These are phyloP conservation scores for Gaeumannomyces sp. DNA, from an alignment of 2,329 filamentous ascomycete genomes.

Conservation along the genomic window DNA sequence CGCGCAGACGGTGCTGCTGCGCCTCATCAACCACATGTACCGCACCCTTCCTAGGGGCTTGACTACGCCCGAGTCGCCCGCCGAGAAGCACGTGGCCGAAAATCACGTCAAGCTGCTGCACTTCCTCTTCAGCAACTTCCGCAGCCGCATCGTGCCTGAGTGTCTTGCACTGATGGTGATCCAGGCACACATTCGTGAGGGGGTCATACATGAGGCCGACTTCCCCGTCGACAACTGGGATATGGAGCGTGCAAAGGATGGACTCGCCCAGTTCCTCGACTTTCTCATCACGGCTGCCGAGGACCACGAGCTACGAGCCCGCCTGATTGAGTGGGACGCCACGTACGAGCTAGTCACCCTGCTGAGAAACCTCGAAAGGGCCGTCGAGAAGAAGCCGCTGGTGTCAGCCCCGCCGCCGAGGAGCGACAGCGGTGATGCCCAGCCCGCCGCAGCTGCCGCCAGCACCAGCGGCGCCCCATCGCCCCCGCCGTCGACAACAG, in stretches of 20 bases:
- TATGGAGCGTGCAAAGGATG: slow-evolving; percentile 94
- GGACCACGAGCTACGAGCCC: slow-evolving; percentile 72
- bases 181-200: slow-evolving; percentile 80
- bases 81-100: slow-evolving; percentile 38
- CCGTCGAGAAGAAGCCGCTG: slow-evolving; percentile 76
- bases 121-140: slow-evolving; percentile 89
- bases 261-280: slow-evolving; percentile 87
- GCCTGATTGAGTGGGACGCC: slow-evolving; percentile 87
- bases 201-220: slow-evolving; percentile 69
- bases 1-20: slow-evolving; percentile 86
- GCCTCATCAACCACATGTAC: slow-evolving; percentile 86
- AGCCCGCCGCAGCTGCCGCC: slow-evolving; percentile 19
- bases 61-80: slow-evolving; percentile 33
- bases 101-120: slow-evolving; percentile 62
- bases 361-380: slow-evolving; percentile 79
- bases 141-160: slow-evolving; percentile 86
- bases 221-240: slow-evolving; percentile 96
- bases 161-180: slow-evolving; percentile 91
- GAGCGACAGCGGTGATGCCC: neutral
- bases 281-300: slow-evolving; percentile 88
- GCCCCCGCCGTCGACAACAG: slow-evolving; percentile 18
- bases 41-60: slow-evolving; percentile 36
- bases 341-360: slow-evolving; percentile 83
- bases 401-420: slow-evolving; percentile 27
- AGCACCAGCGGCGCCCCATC: slow-evolving; percentile 22